phyloP scores from a whole-genome alignment of 2,329 filamentous ascomycete genomes.

The Xylariaceae sp. region DNA sequence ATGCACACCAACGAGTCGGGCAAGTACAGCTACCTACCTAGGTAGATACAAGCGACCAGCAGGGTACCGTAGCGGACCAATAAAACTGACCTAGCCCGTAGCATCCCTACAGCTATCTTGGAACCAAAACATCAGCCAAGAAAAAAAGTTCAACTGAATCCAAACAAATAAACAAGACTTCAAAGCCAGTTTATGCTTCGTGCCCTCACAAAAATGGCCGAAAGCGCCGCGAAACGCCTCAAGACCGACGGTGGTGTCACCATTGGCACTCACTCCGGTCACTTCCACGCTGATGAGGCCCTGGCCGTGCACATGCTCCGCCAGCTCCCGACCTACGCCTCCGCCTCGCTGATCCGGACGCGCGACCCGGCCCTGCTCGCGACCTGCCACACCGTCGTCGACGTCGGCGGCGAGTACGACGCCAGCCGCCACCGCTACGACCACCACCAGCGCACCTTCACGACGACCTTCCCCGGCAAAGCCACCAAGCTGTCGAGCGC shows the following conservation, averaged over 20 bases:
- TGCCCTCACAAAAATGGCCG: slow-evolving; percentile 51
- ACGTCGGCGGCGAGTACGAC: slow-evolving; percentile 95
- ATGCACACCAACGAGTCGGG: too few species aligned
- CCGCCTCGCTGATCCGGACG: slow-evolving; percentile 73
- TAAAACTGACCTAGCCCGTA: too few species aligned
- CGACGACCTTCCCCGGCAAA: slow-evolving; percentile 75
- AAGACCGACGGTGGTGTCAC: slow-evolving; percentile 59
- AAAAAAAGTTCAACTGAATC: not conserved
- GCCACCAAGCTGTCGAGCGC: slow-evolving; percentile 88
- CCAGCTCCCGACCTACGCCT: slow-evolving; percentile 72
- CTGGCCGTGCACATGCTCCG: slow-evolving; percentile 95
- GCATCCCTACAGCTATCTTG: too few species aligned
- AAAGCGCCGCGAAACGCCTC: slow-evolving; percentile 72
- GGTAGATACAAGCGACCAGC: too few species aligned
- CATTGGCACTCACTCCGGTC: slow-evolving; percentile 94
- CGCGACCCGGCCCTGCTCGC: slow-evolving; percentile 74
- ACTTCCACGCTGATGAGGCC: slow-evolving; percentile 98
- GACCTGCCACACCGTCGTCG: slow-evolving; percentile 89
- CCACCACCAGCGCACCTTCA: slow-evolving; percentile 93
- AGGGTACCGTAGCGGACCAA: too few species aligned
- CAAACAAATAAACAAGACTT: not conserved
- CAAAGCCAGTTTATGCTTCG: slow-evolving; percentile 37
- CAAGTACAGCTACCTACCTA: too few species aligned
- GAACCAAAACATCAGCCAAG: not conserved
- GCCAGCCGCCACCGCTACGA: slow-evolving; percentile 74